phyloP scores from a whole-genome alignment of 371 early-diverging fungal species.

The Rhizopus microsporus region DNA sequence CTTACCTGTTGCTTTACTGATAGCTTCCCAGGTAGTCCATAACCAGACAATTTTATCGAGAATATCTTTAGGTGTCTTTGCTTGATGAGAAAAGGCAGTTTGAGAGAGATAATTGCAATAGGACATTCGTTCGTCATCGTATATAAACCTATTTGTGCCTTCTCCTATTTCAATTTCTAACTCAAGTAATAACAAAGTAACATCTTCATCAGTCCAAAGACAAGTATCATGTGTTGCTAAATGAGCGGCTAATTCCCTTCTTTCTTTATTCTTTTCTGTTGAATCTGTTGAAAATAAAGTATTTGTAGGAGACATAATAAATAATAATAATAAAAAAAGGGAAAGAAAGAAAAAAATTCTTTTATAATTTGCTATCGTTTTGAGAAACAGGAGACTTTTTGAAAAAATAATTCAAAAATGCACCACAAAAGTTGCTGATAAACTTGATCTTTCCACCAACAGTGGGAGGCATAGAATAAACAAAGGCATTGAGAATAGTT shows the following conservation, averaged over 20 bases:
- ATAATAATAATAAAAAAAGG: conserved; percentile 11
- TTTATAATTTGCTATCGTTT: conserved; percentile 13
- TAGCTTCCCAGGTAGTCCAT: conserved; percentile 25
- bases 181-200: conserved; percentile 5
- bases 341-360: conserved; percentile 5
- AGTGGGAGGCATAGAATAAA: conserved; percentile 31
- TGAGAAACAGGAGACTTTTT: conserved; percentile 15
- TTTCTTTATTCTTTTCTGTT: conserved; percentile 1
- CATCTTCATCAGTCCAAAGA: conserved; percentile 22
- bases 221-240: conserved; percentile 2
- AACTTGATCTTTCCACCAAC: conserved; percentile 31
- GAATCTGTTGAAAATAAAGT: no score
- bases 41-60: conserved; percentile 22
- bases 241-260: neutral
- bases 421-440: conserved; percentile 24
- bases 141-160: conserved; percentile 19
- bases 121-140: conserved; percentile 8
- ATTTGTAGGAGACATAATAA: neutral
- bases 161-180: conserved; percentile 26
- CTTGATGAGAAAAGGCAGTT: conserved; percentile 1
- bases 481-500: conserved; percentile 27
- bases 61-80: conserved; percentile 8
- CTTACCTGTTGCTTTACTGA: conserved; percentile 21
- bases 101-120: conserved; percentile 12
- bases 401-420: conserved; percentile 36